Conservation (phyloP, 345 rosid genomes). For the Eucalyptus dawsonii region DNA sequence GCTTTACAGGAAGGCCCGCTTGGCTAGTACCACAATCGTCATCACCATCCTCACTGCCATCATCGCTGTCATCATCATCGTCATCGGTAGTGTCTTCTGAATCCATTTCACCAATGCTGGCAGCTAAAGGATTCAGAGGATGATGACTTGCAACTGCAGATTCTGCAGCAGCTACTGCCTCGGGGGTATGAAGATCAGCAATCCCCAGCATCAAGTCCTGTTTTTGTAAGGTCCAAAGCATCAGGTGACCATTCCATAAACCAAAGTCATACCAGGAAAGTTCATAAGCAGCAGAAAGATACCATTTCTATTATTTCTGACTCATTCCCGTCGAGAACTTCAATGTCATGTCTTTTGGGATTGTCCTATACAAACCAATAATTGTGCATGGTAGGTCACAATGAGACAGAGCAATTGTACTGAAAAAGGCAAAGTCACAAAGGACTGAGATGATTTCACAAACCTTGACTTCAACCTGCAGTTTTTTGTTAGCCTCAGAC, state of each 20-base stretch:
- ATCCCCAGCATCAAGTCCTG: constrained; percentile 85
- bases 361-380: constrained; percentile 26
- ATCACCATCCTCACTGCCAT: not conserved
- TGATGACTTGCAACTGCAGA: constrained; percentile 38
- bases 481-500: constrained; percentile 56
- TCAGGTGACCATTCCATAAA: not conserved
- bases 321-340: constrained; percentile 58
- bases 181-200: constrained; percentile 86
- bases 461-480: constrained; percentile 54
- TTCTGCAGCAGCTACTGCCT: constrained; percentile 79
- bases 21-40: not conserved
- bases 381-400: not conserved
- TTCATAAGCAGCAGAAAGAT: not conserved
- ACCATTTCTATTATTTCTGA: constrained; percentile 75
- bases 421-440: not conserved
- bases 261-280: not conserved
- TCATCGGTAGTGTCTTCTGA: constrained; percentile 19
- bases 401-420: not conserved
- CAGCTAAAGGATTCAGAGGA: constrained; percentile 5
- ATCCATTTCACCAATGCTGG: constrained; percentile 26
- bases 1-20: not conserved
- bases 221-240: not conserved
- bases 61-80: not conserved
- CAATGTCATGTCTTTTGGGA: constrained; percentile 48
- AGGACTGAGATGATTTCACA: not conserved